A percentile compares a stretch with the other conserved stretches of the same genome.
Evolutionary conservation across 1,139 yeast genomes (phyloP).

Genomic region (Lodderomyces metapsilosis): DNA sequence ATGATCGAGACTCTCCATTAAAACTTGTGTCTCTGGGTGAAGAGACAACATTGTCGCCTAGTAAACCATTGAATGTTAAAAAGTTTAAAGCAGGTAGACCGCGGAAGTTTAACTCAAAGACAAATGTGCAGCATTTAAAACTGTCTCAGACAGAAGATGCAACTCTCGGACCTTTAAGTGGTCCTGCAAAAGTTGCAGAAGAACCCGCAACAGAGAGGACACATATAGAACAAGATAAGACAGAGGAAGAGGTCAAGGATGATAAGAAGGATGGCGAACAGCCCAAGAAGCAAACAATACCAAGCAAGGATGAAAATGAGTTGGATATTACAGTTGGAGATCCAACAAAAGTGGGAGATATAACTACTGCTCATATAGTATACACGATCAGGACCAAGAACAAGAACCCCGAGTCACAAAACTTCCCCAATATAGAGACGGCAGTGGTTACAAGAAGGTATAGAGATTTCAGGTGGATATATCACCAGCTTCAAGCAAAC

Average conservation of each 20-base stretch:
- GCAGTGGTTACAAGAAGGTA: slow-evolving; percentile 71
- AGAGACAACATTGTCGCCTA: slow-evolving; percentile 28
- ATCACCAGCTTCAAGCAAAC: slow-evolving; percentile 79
- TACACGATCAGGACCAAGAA: slow-evolving; percentile 69
- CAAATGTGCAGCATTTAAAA: slow-evolving; percentile 32
- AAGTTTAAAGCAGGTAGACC: slow-evolving; percentile 47
- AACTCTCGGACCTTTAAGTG: slow-evolving; percentile 43
- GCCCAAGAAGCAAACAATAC: not conserved
- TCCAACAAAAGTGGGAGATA: slow-evolving; percentile 88
- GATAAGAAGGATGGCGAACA: slow-evolving; percentile 2
- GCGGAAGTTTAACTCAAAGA: slow-evolving; percentile 33
- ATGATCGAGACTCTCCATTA: slow-evolving; percentile 34
- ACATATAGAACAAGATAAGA: slow-evolving; percentile 4
- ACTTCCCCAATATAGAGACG: slow-evolving; percentile 32
- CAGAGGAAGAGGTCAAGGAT: slow-evolving; percentile 3
- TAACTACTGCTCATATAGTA: slow-evolving; percentile 85
- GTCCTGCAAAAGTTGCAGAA: slow-evolving; percentile 7
- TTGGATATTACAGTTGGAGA: slow-evolving; percentile 80
- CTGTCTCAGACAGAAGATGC: slow-evolving; percentile 17
- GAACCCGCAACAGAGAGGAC: not conserved
- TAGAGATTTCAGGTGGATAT: slow-evolving; percentile 83
- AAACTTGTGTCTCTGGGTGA: slow-evolving; percentile 16
- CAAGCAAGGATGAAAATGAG: slow-evolving; percentile 15
- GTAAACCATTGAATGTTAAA: slow-evolving; percentile 23
- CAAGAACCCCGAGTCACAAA: slow-evolving; percentile 26